Conservation (phyloP, 805 yeast genomes). For the Myxozyma udenii region DNA sequence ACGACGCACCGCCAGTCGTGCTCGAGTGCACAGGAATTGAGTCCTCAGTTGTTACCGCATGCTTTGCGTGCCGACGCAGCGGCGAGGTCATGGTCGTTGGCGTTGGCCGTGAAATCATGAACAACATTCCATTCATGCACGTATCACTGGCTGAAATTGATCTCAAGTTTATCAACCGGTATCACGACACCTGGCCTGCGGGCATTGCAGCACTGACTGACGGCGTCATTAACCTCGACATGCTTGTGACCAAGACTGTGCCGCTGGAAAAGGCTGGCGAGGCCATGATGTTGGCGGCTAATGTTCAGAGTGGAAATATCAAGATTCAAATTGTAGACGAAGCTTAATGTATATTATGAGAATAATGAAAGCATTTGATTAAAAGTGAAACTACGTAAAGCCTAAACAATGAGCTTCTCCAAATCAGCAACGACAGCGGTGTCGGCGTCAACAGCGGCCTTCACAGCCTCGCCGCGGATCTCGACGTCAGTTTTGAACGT, state of each 20-base stretch:
- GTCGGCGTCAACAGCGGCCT: background rate
- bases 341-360: too few species aligned
- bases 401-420: too few species aligned
- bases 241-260: slow-evolving; percentile 50
- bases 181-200: slow-evolving; percentile 55
- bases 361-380: too few species aligned
- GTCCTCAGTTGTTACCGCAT: slow-evolving; percentile 45
- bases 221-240: slow-evolving; percentile 45
- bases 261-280: slow-evolving; percentile 46
- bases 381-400: too few species aligned
- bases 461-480: background rate
- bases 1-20: slow-evolving; percentile 12
- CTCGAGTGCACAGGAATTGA: slow-evolving; percentile 56
- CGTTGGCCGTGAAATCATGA: slow-evolving; percentile 46
- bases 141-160: slow-evolving; percentile 51
- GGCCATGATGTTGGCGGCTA: slow-evolving; percentile 44
- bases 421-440: background rate
- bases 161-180: slow-evolving; percentile 50
- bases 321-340: slow-evolving; percentile 48
- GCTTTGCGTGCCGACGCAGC: slow-evolving; percentile 46
- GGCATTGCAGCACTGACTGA: slow-evolving; percentile 47
- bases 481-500: slow-evolving; percentile 2
- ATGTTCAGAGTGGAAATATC: slow-evolving; percentile 47
- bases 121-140: slow-evolving; percentile 55
- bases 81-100: slow-evolving; percentile 50